Percentiles rank a stretch among this genome's conserved stretches.
phyloP scores from a whole-genome alignment of 2,329 filamentous ascomycete species.

The Trichoderma sp. region DNA sequence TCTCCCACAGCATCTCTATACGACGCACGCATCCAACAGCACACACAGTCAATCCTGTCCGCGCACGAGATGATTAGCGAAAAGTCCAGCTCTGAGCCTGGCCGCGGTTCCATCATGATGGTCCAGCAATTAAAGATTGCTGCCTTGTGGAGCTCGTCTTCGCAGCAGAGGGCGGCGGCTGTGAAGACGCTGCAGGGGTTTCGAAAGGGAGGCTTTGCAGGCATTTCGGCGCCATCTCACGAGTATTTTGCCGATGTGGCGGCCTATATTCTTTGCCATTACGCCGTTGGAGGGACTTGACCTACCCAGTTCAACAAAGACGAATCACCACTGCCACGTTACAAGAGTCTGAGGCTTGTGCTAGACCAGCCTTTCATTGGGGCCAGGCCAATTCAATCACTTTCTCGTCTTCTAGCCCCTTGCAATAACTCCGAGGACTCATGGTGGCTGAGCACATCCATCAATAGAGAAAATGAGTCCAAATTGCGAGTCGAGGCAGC shows the following conservation, averaged over 20 bases:
- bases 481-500: not conserved
- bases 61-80: constrained; percentile 11
- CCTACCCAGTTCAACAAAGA: not conserved
- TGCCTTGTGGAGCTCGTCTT: constrained; percentile 27
- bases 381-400: not conserved
- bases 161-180: constrained; percentile 23
- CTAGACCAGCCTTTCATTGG: not conserved
- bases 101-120: constrained; percentile 26
- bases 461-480: too few species aligned
- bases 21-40: constrained; percentile 2
- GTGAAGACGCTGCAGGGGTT: constrained; percentile 19
- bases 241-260: constrained; percentile 31
- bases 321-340: too few species aligned
- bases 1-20: not conserved
- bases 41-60: constrained; percentile 19
- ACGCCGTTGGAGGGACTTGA: constrained; percentile 19
- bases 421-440: not conserved
- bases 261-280: constrained; percentile 23
- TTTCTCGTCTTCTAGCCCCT: not conserved
- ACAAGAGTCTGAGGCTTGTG: not conserved
- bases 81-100: not conserved
- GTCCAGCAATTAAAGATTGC: constrained; percentile 25
- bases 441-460: not conserved
- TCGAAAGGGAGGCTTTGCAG: constrained; percentile 27
- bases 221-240: constrained; percentile 24